Evolutionary conservation across 2,329 filamentous ascomycete genomes (phyloP), one percentile per base, ranked within the genome.

Genomic region (Claviceps africana): DNA sequence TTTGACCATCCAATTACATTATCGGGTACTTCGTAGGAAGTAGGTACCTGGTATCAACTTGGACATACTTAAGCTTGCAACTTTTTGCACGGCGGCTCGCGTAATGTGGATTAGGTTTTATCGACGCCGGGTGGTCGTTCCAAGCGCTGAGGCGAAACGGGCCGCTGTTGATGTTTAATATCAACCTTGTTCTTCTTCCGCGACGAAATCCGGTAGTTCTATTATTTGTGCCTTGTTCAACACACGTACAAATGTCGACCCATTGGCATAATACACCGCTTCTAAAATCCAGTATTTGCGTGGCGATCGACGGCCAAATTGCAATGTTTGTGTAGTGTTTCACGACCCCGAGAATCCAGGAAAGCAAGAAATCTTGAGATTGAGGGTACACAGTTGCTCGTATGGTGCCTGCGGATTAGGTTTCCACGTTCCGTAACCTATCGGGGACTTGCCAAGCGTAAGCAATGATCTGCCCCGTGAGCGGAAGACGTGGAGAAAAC

Each of bases 311-410:
- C 19, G 13, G 10, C 21, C 13, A 39, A 15, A 17, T 25, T 11
- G 21, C n/a, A 39, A 22, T 21, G 19, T 40, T 13, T 10, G 21
- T 25, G 15, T 40, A 21, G 48, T 28, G 48, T 50, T 43, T 22
- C 48, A 50, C 25, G 25, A 50, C 33, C 19, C 4, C 47, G 13
- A 40, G 13, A 39, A n/a, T 39, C 21, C 31, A 6, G 15, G 25
- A 48, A 9, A 15, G 8, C 19, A 21, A 9, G 35, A 50, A 43
- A 15, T 42, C 31, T 50, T 39, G 28, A 21, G 15, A 15, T 21
- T 42, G 37, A 37, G 25, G 35, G 47, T 42, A 50, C 48, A 50
- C 48, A 48, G 19, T 48, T 30, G 47, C 40, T 50, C 48, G 48
- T 37, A 45, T n/a, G 48, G 15, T n/a, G 40, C 19, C 35, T 44